phyloP scores from a whole-genome alignment of 176 grass and related monocot species.

The Calamus simplicifolius region DNA sequence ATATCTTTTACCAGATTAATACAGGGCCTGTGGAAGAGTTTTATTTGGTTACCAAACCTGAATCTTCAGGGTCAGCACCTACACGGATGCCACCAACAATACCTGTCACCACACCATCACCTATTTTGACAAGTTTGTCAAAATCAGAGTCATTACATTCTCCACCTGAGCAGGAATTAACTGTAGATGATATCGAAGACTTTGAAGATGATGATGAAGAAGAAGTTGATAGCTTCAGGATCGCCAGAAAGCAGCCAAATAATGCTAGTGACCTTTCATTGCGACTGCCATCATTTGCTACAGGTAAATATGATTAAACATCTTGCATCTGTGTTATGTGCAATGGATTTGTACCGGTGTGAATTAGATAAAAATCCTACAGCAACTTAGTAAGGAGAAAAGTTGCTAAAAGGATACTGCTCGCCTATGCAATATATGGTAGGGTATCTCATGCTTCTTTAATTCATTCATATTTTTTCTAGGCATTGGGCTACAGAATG shows the following conservation, averaged over 20 bases:
- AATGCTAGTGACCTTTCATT: conserved; percentile 59
- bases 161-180: conserved; percentile 64
- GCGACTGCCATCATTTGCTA: conserved; percentile 51
- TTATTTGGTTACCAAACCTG: conserved; percentile 83
- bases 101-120: conserved; percentile 51
- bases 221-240: conserved; percentile 53
- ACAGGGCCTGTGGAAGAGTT: conserved; percentile 69
- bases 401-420: no score
- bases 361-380: no score
- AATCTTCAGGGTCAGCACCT: conserved; percentile 77
- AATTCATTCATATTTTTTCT: no score
- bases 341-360: no score
- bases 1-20: conserved; percentile 42
- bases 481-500: no score
- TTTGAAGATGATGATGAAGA: conserved; percentile 75
- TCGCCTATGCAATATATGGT: no score
- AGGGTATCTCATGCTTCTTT: no score
- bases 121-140: conserved; percentile 31
- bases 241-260: conserved; percentile 56
- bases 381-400: no score
- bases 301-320: conserved; percentile 40
- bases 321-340: not conserved
- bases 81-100: conserved; percentile 56
- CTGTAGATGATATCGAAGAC: conserved; percentile 96
- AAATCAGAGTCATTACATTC: conserved; percentile 65